Evolutionary conservation across 176 grass and related monocot species (phyloP).

Genomic region (Thalia dealbata): DNA sequence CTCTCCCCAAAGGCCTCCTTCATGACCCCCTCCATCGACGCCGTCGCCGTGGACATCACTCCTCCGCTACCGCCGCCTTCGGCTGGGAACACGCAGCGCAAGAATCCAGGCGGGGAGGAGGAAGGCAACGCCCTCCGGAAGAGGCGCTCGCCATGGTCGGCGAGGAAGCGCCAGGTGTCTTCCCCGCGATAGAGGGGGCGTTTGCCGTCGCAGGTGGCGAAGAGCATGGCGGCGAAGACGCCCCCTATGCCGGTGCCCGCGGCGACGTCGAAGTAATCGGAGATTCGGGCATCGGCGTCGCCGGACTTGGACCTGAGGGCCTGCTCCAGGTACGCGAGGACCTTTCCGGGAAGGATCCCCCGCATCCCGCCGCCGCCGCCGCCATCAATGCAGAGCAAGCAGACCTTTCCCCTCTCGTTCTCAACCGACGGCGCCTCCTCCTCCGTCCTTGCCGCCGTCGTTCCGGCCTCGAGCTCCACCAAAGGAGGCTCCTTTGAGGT

Average conservation of each 20-base stretch:
- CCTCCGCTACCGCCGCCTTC: constrained; percentile 17
- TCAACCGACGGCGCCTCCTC: constrained; percentile 8
- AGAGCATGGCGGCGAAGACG: constrained; percentile 85
- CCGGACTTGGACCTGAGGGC: constrained; percentile 61
- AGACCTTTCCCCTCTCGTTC: constrained; percentile 66
- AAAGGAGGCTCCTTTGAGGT: constrained; percentile 25
- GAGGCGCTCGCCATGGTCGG: constrained; percentile 47
- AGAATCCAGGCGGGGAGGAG: constrained; percentile 3
- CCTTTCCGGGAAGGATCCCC: constrained; percentile 54
- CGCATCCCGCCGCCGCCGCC: constrained; percentile 51
- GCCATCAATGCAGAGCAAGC: constrained; percentile 82
- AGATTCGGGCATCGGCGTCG: constrained; percentile 50
- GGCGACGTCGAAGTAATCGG: constrained; percentile 89
- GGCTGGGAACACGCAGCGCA: not conserved
- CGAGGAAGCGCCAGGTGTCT: constrained; percentile 79
- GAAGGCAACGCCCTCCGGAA: constrained; percentile 30
- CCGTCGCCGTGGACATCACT: constrained; percentile 30
- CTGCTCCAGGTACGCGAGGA: constrained; percentile 73
- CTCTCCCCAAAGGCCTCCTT: constrained; percentile 59
- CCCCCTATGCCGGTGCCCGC: constrained; percentile 78
- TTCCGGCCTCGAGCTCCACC: constrained; percentile 26
- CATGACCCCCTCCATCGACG: constrained; percentile 54
- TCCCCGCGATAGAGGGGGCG: constrained; percentile 66
- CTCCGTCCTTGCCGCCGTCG: not conserved
- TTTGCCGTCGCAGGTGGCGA: constrained; percentile 45